A percentile compares a stretch with the other conserved stretches of the same genome.
Conservation (phyloP, 1,284 basidiomycete genomes). For the Serendipita sp. region DNA sequence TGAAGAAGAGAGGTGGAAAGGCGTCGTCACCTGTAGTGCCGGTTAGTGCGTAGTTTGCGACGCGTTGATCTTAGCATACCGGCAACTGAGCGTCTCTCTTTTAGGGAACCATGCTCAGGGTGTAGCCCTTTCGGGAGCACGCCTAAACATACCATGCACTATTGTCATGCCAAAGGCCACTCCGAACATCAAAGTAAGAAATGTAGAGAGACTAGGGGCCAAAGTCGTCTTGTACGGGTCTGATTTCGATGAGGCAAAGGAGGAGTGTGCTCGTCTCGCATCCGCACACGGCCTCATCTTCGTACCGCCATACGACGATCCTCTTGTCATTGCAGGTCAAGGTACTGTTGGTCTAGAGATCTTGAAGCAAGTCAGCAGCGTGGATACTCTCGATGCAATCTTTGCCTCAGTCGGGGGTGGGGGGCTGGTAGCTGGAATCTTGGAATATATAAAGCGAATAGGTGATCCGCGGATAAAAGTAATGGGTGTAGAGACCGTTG, state of each 20-base stretch:
- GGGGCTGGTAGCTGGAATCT: conserved; percentile 79
- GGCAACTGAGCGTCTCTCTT: not conserved
- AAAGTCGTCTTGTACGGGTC: conserved; percentile 84
- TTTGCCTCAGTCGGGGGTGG: conserved; percentile 91
- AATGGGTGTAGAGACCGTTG: conserved; percentile 87
- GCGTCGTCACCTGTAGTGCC: conserved; percentile 94
- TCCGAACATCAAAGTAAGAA: conserved; percentile 90
- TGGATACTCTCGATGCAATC: conserved; percentile 68
- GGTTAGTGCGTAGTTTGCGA: conserved; percentile 53
- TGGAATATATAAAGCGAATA: conserved; percentile 87
- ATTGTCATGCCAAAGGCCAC: conserved; percentile 98
- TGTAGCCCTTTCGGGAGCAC: conserved; percentile 83
- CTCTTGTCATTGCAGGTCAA: conserved; percentile 92
- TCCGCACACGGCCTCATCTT: conserved; percentile 67
- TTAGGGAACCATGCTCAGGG: conserved; percentile 97
- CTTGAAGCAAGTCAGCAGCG: conserved; percentile 59
- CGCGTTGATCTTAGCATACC: conserved; percentile 11
- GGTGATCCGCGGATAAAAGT: conserved; percentile 75
- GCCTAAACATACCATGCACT: conserved; percentile 83
- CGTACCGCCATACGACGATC: conserved; percentile 96
- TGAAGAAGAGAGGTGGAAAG: conserved; percentile 88
- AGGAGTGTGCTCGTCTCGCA: conserved; percentile 81
- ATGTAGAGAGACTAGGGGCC: conserved; percentile 85
- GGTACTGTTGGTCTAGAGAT: conserved; percentile 94
- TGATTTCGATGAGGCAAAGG: conserved; percentile 96